Evolutionary conservation across 2,329 filamentous ascomycete genomes (phyloP), one percentile per base, ranked within the genome.

Genomic region (Calycina marina): DNA sequence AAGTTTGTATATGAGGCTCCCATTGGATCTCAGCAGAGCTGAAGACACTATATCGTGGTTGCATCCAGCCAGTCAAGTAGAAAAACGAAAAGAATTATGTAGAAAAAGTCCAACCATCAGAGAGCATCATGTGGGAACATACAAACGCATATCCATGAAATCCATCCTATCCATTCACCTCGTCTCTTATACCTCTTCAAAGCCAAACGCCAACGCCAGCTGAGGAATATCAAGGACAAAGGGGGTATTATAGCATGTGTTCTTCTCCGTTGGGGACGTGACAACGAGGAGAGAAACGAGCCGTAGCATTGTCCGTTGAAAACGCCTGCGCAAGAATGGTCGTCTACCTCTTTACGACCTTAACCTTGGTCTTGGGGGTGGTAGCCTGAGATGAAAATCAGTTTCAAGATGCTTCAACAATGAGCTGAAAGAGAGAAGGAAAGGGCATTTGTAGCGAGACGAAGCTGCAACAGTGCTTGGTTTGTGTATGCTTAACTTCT

Each of bases 331-430:
- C 36, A 14, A 22, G 14, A 13, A 20, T 24, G 22, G 34, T 18
- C 25, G 28, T 42, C 25, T 42, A 46, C 33, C 48, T 48, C 44
- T 47, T 49, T 31, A 40, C 43, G 34, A 15, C 27, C 12, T 12
- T 12, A 8, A 15, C 13, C 11, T 36, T 36, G n/a, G 32, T 56
- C 51, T 57, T 57, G 32, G 54, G 49, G 14, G 48, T 52, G 11
- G 54, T 50, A 25, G 52, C 47, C 51, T 54, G 24, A 6, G 27
- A 11, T 10, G 13, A 15, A 12, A 14, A 18, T 14, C 6, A 12
- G 6, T 15, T 14, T 5, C 10, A 9, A 36, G 31, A 43, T 42
- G 43, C 20, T 14, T 6, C 4, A 8, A 28, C 27, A 5, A 28
- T 9, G 14, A 18, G 14, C 9, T 15, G 9, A 16, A n/a, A 22